Conservation (phyloP, 2,329 filamentous ascomycete genomes). For the Alternaria novae-zelandiae region DNA sequence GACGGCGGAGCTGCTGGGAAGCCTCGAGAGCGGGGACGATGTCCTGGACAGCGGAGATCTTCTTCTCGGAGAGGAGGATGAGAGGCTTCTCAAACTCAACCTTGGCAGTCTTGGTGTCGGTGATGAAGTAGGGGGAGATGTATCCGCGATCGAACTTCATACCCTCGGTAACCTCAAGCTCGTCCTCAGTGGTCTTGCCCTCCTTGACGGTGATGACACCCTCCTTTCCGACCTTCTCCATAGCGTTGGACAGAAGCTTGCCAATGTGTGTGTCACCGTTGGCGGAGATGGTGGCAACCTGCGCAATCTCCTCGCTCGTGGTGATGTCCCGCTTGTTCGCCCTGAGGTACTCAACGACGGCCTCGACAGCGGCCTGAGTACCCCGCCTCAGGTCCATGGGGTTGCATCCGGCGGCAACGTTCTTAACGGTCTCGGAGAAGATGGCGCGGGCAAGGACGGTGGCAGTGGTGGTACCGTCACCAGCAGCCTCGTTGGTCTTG, state of each 20-base stretch:
- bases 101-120: conserved; percentile 97
- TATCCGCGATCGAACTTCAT: conserved; percentile 99
- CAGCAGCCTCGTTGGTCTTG: conserved; percentile 98
- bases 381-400: conserved; percentile 98
- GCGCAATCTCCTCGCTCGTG: conserved; percentile 93
- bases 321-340: conserved; percentile 98
- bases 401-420: conserved; percentile 98
- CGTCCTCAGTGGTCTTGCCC: conserved; percentile 96
- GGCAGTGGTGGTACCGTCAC: conserved; percentile 97
- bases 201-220: conserved; percentile 99
- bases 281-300: conserved; percentile 97
- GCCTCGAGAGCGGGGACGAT: conserved; percentile 98
- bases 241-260: conserved; percentile 93
- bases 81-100: conserved; percentile 99
- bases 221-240: conserved; percentile 99
- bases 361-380: conserved; percentile 94
- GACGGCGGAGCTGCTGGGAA: conserved; percentile 92
- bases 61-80: conserved; percentile 99
- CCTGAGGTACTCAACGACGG: conserved; percentile 92
- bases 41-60: conserved; percentile 99
- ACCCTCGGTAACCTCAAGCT: conserved; percentile 98
- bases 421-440: conserved; percentile 99
- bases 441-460: conserved; percentile 97
- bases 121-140: conserved; percentile 99
- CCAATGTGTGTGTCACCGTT: conserved; percentile 97